phyloP scores from a whole-genome alignment of 257 asterid genomes.

The Striga asiatica region DNA sequence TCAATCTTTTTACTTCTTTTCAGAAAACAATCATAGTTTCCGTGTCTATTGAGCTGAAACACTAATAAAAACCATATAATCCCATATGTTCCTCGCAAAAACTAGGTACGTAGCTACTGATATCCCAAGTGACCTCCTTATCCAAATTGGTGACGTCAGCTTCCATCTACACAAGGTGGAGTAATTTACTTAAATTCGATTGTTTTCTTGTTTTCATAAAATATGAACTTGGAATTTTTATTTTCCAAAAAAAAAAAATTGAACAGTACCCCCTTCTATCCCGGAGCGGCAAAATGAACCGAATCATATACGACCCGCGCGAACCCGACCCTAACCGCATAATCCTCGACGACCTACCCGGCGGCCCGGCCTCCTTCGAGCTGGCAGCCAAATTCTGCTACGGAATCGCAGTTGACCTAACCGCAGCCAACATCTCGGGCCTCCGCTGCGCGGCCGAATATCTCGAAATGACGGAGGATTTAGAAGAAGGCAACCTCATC shows the following conservation, averaged over 20 bases:
- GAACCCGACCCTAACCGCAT: slow-evolving; percentile 41
- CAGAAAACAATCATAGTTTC: too few species aligned
- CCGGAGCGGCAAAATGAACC: slow-evolving; percentile 76
- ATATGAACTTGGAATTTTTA: too few species aligned
- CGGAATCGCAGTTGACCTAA: slow-evolving; percentile 75
- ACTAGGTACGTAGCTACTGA: slow-evolving; percentile 89
- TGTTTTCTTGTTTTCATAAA: too few species aligned
- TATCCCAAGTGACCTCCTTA: slow-evolving; percentile 78
- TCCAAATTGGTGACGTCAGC: slow-evolving; percentile 66
- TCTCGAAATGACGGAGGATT: slow-evolving; percentile 92
- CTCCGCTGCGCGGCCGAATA: slow-evolving; percentile 89
- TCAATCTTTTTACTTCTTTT: neutral
- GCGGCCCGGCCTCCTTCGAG: slow-evolving; percentile 81
- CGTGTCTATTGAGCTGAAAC: too few species aligned
- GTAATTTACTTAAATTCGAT: too few species aligned
- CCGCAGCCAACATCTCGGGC: slow-evolving; percentile 80
- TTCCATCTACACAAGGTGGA: slow-evolving; percentile 91
- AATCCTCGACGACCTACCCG: slow-evolving; percentile 56
- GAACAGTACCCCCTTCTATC: slow-evolving; percentile 96
- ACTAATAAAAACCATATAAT: too few species aligned
- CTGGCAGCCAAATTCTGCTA: slow-evolving; percentile 93
- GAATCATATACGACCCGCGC: slow-evolving; percentile 61
- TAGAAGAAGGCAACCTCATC: slow-evolving; percentile 89
- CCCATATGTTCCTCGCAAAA: too few species aligned
- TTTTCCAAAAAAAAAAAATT: too few species aligned